Conservation (phyloP, 768 basidiomycete genomes). For the Obba rivulosa region DNA sequence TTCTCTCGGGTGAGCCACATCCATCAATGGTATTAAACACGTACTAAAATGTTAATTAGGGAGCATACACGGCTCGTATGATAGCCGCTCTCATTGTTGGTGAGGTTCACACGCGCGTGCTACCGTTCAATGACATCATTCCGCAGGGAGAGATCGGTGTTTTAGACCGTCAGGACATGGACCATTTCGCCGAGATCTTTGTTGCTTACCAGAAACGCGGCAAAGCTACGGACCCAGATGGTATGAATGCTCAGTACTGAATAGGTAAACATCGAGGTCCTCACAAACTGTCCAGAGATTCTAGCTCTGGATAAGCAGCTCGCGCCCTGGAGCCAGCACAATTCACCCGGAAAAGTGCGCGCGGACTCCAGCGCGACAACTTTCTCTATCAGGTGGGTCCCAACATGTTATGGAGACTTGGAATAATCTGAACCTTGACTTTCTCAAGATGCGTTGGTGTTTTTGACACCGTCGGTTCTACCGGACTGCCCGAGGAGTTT, state of each 20-base stretch:
- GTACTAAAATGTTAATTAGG: constrained; percentile 32
- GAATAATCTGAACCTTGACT: background rate
- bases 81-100: constrained; percentile 61
- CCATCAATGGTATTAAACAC: background rate
- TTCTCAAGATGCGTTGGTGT: constrained; percentile 59
- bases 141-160: constrained; percentile 65
- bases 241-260: constrained; percentile 24
- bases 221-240: constrained; percentile 40
- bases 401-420: too few relatives aligned
- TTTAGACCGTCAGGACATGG: constrained; percentile 69
- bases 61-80: constrained; percentile 75
- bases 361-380: constrained; percentile 38
- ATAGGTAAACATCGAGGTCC: background rate
- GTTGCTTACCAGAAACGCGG: constrained; percentile 56
- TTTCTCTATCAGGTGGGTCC: constrained; percentile 59
- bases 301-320: constrained; percentile 38
- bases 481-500: constrained; percentile 67
- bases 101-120: background rate
- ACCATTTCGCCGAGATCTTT: constrained; percentile 63
- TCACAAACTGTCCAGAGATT: constrained; percentile 25
- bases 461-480: constrained; percentile 73
- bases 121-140: background rate
- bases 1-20: constrained; percentile 61
- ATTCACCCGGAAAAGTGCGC: constrained; percentile 49
- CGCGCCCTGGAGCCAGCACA: constrained; percentile 46